phyloP scores from a whole-genome alignment of 371 early-diverging fungal genomes.

The Saksenaea oblongispora region DNA sequence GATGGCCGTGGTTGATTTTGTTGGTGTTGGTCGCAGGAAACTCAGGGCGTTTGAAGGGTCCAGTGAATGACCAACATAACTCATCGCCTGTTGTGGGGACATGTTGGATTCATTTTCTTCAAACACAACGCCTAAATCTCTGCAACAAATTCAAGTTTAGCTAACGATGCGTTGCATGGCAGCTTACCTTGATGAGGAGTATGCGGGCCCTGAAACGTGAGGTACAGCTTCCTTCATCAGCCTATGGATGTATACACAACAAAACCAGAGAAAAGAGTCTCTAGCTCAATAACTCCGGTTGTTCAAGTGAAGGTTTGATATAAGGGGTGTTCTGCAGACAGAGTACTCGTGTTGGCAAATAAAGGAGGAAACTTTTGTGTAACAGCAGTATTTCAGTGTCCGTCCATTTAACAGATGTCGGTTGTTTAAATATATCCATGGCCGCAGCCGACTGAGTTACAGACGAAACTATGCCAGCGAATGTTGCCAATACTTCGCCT shows the following conservation, averaged over 20 bases:
- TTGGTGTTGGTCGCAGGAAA: conserved; percentile 23
- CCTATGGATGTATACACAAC: neutral
- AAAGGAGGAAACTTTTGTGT: neutral
- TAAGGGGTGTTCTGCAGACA: conserved; percentile 1
- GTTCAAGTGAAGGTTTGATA: conserved; percentile 4
- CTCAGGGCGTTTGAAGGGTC: conserved; percentile 27
- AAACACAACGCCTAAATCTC: conserved; percentile 41
- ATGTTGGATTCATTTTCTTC: conserved; percentile 33
- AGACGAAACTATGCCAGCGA: too few relatives aligned
- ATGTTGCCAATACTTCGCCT: too few relatives aligned
- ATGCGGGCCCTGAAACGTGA: conserved; percentile 21
- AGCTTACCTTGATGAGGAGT: conserved; percentile 26
- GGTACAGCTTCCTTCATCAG: conserved; percentile 24
- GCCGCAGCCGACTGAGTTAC: too few relatives aligned
- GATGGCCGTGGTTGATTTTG: conserved; percentile 17
- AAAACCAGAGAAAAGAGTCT: conserved; percentile 3
- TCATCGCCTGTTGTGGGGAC: conserved; percentile 10
- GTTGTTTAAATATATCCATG: too few relatives aligned
- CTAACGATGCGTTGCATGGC: neutral
- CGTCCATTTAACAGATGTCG: too few relatives aligned
- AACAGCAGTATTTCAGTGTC: neutral
- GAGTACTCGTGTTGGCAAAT: neutral
- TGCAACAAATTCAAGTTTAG: conserved; percentile 9
- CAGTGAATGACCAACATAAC: conserved; percentile 24
- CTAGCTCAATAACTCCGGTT: conserved; percentile 4